Evolutionary conservation across 768 basidiomycete genomes (phyloP).

Genomic region (Boletus rex-veris): DNA sequence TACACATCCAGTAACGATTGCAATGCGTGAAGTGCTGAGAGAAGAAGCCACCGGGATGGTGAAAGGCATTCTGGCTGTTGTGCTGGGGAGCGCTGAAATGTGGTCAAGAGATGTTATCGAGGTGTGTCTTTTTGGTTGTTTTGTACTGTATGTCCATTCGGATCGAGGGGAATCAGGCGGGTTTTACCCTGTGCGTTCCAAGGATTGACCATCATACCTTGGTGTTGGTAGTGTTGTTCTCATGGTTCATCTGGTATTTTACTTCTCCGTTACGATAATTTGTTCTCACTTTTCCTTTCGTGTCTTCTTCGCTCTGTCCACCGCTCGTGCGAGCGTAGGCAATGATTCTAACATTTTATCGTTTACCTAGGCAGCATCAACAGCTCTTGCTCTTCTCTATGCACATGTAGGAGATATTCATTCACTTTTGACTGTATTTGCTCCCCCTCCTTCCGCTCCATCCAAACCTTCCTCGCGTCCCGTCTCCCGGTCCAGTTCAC

Average conservation of each 20-base stretch:
- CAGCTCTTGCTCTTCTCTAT: constrained; percentile 29
- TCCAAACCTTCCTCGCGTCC: constrained; percentile 14
- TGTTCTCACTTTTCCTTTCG: neutral
- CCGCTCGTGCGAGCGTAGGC: neutral
- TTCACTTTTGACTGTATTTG: constrained; percentile 22
- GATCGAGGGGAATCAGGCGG: constrained; percentile 14
- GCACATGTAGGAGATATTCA: constrained; percentile 23
- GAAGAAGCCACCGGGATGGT: constrained; percentile 76
- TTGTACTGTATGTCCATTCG: constrained; percentile 3
- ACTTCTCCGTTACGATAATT: neutral
- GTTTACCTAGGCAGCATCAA: constrained; percentile 23
- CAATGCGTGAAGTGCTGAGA: constrained; percentile 60
- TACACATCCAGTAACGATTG: constrained; percentile 65
- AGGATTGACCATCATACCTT: constrained; percentile 16
- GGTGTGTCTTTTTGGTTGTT: constrained; percentile 16
- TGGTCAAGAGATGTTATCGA: constrained; percentile 60
- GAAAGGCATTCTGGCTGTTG: constrained; percentile 41
- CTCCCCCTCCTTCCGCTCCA: constrained; percentile 1
- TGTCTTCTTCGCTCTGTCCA: neutral
- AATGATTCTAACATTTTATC: constrained; percentile 18
- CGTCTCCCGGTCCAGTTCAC: constrained; percentile 20
- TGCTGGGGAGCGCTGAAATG: constrained; percentile 35
- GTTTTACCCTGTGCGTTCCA: constrained; percentile 52
- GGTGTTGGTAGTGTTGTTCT: constrained; percentile 29
- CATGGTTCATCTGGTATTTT: constrained; percentile 46